Evolutionary conservation across 768 basidiomycete genomes (phyloP).

Genomic region (Russula abietina): DNA sequence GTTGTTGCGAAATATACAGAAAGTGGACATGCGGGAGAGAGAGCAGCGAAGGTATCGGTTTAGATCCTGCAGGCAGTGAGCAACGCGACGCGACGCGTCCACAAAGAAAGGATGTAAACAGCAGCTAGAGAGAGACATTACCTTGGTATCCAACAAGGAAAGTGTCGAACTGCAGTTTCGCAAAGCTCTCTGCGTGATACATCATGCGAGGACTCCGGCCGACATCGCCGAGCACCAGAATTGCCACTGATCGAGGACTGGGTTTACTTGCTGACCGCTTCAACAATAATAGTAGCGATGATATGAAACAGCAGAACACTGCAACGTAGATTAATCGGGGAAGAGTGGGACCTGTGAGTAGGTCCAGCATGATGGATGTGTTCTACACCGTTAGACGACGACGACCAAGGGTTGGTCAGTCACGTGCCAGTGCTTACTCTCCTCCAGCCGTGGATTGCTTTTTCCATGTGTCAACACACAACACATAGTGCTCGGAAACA

Average conservation of each 20-base stretch:
- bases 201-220: conserved; percentile 97
- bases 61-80: conserved; percentile 56
- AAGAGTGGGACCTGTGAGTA: neutral
- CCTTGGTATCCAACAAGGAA: conserved; percentile 84
- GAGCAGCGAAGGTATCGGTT: conserved; percentile 66
- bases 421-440: no score
- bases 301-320: neutral
- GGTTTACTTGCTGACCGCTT: conserved; percentile 21
- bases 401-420: no score
- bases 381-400: no score
- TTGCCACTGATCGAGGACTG: conserved; percentile 63
- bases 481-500: neutral
- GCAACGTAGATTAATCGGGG: neutral
- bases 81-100: neutral
- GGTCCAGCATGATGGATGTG: conserved; percentile 2
- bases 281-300: conserved; percentile 13
- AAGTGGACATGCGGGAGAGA: conserved; percentile 59
- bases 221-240: conserved; percentile 92
- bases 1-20: conserved; percentile 61
- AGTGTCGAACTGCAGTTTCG: conserved; percentile 69
- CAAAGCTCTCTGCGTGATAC: conserved; percentile 95
- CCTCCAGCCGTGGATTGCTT: no score
- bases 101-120: neutral
- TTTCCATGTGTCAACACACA: no score
- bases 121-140: conserved; percentile 31